These are phyloP conservation scores for Podospora pseudocomata DNA, from an alignment of 495 filamentous ascomycete genomes.

Conservation along the genomic window DNA sequence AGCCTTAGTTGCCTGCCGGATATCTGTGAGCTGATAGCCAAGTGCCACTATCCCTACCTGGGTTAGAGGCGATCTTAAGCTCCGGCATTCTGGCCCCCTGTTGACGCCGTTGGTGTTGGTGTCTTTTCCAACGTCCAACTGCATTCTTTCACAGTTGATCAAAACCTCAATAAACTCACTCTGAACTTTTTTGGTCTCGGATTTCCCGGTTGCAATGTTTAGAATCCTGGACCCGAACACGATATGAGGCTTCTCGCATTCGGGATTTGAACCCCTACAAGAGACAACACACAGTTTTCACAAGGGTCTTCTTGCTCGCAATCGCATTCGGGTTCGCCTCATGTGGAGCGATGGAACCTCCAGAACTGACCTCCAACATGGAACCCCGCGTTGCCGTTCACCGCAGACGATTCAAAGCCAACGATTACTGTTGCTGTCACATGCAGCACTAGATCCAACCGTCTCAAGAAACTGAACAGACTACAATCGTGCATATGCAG, in stretches of 20 bases:
- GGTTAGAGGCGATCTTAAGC: background rate
- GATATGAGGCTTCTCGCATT: background rate
- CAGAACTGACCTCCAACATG: background rate
- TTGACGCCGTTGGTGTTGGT: background rate
- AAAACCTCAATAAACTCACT: background rate
- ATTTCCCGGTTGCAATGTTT: background rate
- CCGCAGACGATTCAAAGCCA: background rate
- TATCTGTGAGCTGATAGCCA: background rate
- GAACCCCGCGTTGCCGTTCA: background rate
- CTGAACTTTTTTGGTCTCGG: background rate
- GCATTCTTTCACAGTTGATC: background rate
- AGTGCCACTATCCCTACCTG: background rate
- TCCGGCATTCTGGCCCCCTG: background rate
- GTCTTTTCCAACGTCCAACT: background rate
- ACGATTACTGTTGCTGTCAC: slow-evolving; percentile 25
- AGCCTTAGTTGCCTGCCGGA: background rate
- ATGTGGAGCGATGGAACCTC: background rate
- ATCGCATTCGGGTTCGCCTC: slow-evolving; percentile 16
- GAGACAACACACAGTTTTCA: background rate
- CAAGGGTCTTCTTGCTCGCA: background rate
- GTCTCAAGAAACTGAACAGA: background rate
- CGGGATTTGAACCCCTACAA: background rate
- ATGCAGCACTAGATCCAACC: background rate
- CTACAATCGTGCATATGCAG: background rate
- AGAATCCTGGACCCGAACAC: background rate